Conservation (phyloP, 2,329 filamentous ascomycete genomes). For the Fusarium graminum region DNA sequence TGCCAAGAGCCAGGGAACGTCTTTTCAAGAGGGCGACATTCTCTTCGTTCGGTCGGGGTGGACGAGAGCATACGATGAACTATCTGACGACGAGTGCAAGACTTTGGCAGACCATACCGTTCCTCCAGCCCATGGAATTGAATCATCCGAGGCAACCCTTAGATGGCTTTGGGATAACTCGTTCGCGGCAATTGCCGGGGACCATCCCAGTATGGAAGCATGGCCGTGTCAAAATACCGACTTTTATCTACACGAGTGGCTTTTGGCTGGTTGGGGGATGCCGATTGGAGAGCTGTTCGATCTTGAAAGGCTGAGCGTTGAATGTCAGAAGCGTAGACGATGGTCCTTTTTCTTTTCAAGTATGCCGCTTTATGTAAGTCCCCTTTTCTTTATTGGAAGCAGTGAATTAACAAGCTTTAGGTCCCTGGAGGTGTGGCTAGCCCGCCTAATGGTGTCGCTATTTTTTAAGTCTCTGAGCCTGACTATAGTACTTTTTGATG, state of each 20-base stretch:
- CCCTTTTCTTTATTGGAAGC: fast-evolving
- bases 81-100: slow-evolving; percentile 54
- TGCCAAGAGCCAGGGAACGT: slow-evolving; percentile 58
- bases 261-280: slow-evolving; percentile 65
- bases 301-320: slow-evolving; percentile 55
- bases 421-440: slow-evolving; percentile 33
- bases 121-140: slow-evolving; percentile 58
- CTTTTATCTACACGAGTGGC: slow-evolving; percentile 58
- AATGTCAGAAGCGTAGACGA: slow-evolving; percentile 51
- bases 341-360: slow-evolving; percentile 58
- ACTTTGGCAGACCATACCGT: slow-evolving; percentile 51
- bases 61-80: slow-evolving; percentile 58
- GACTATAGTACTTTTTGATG: too few species aligned
- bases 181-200: slow-evolving; percentile 69
- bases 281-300: slow-evolving; percentile 65
- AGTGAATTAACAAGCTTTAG: not conserved
- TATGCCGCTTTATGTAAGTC: slow-evolving; percentile 32
- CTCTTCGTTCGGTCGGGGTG: slow-evolving; percentile 69
- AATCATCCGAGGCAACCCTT: slow-evolving; percentile 62
- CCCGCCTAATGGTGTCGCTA: slow-evolving; percentile 27
- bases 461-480: slow-evolving; percentile 6
- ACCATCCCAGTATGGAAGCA: slow-evolving; percentile 66
- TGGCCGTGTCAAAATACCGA: slow-evolving; percentile 56
- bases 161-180: slow-evolving; percentile 69
- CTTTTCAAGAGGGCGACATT: slow-evolving; percentile 65